These are phyloP conservation scores for Arthrocladium fulminans DNA, from an alignment of 2,329 filamentous ascomycete genomes.

Conservation along the genomic window DNA sequence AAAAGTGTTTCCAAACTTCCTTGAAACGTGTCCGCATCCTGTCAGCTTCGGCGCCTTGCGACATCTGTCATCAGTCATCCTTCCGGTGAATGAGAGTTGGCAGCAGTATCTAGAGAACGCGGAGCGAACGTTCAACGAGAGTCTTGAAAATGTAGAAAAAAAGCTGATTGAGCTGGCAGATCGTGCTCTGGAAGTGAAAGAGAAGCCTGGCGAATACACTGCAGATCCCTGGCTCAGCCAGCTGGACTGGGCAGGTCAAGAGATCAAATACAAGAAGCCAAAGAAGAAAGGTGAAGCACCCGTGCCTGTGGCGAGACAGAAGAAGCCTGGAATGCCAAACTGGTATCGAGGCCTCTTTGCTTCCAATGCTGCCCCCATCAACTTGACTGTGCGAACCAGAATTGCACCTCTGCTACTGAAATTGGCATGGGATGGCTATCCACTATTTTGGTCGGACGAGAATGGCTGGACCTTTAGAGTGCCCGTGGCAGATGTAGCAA, in stretches of 20 bases:
- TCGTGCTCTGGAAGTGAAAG: conserved; percentile 66
- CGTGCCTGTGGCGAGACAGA: conserved; percentile 70
- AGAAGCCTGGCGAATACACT: conserved; percentile 57
- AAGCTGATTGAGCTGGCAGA: conserved; percentile 65
- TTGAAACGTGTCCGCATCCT: conserved; percentile 85
- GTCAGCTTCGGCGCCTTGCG: conserved; percentile 92
- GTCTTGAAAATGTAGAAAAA: conserved; percentile 68
- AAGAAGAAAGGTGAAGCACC: conserved; percentile 79
- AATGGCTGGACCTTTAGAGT: conserved; percentile 91
- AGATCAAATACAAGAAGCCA: conserved; percentile 80
- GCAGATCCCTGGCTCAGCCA: conserved; percentile 87
- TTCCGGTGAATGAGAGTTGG: conserved; percentile 86
- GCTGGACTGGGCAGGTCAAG: conserved; percentile 91
- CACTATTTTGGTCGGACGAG: conserved; percentile 85
- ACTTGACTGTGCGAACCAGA: conserved; percentile 74
- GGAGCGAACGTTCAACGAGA: conserved; percentile 70
- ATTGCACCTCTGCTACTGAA: conserved; percentile 77
- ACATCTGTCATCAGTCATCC: conserved; percentile 85
- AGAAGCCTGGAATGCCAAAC: conserved; percentile 85
- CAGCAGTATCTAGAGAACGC: conserved; percentile 72
- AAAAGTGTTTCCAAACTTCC: conserved; percentile 82
- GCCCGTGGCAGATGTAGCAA: conserved; percentile 49
- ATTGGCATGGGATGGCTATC: conserved; percentile 80
- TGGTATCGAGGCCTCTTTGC: conserved; percentile 96
- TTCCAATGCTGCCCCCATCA: conserved; percentile 55